These are phyloP conservation scores for Nemania abortiva DNA, from an alignment of 2,329 filamentous ascomycete genomes.

Conservation along the genomic window DNA sequence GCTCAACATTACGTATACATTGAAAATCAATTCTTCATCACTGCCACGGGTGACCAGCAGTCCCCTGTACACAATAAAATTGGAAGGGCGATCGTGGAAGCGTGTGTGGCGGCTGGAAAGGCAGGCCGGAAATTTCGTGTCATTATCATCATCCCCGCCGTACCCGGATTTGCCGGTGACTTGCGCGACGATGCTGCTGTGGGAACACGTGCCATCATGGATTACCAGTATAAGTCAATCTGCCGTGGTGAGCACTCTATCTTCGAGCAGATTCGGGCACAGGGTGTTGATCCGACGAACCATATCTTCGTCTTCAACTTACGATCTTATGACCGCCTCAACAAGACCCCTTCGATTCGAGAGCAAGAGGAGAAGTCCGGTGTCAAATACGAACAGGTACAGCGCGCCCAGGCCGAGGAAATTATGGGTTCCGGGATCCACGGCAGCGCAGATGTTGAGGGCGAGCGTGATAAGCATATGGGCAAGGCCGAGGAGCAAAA, in stretches of 20 bases:
- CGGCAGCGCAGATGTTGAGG: constrained; percentile 62
- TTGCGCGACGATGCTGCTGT: constrained; percentile 83
- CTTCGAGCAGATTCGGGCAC: constrained; percentile 78
- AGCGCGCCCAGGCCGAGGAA: constrained; percentile 88
- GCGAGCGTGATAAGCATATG: constrained; percentile 64
- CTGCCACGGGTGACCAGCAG: constrained; percentile 90
- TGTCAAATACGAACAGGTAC: constrained; percentile 85
- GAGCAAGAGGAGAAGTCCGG: constrained; percentile 84
- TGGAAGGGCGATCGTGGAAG: constrained; percentile 90
- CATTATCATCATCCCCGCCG: constrained; percentile 89
- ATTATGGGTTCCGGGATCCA: constrained; percentile 83
- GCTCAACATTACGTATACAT: constrained; percentile 97
- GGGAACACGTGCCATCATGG: constrained; percentile 95
- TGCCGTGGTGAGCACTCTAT: constrained; percentile 93
- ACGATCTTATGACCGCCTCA: constrained; percentile 90
- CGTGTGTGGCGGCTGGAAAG: constrained; percentile 82
- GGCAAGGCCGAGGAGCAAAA: constrained; percentile 56
- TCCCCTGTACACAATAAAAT: constrained; percentile 88
- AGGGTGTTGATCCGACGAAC: constrained; percentile 81
- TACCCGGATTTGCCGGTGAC: constrained; percentile 95
- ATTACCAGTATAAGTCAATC: constrained; percentile 98
- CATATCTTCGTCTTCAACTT: constrained; percentile 96
- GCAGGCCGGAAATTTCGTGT: constrained; percentile 90
- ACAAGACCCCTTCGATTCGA: constrained; percentile 79
- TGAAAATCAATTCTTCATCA: constrained; percentile 99